A percentile compares a stretch with the other conserved stretches of the same genome.
Evolutionary conservation across 164 flowering plant genomes (phyloP).

Genomic region (Paratinospora sagittata): DNA sequence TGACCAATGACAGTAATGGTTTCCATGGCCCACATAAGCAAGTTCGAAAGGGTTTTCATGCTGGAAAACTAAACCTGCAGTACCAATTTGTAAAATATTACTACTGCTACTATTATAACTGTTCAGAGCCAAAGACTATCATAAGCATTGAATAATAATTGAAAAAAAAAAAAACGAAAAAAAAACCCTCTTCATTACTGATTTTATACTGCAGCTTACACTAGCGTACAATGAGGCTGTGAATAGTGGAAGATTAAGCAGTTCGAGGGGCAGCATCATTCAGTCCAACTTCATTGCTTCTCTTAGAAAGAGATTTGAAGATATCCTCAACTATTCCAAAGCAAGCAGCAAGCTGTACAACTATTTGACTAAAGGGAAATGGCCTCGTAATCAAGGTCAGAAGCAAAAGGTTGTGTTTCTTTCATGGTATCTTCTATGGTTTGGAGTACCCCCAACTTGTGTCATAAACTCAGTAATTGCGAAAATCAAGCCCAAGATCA

Average conservation of each 20-base stretch:
- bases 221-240: slow-evolving; percentile 71
- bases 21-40: too few species aligned
- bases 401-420: slow-evolving; percentile 27
- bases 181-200: not conserved
- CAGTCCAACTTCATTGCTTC: slow-evolving; percentile 73
- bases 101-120: not conserved
- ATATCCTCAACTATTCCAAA: slow-evolving; percentile 37
- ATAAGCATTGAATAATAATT: too few species aligned
- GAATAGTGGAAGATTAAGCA: slow-evolving; percentile 47
- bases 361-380: slow-evolving; percentile 49
- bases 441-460: slow-evolving; percentile 47
- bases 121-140: not conserved
- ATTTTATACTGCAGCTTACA: slow-evolving; percentile 55
- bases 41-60: too few species aligned
- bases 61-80: too few species aligned
- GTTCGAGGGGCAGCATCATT: slow-evolving; percentile 53
- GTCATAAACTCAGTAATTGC: slow-evolving; percentile 40
- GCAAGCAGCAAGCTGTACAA: slow-evolving; percentile 28
- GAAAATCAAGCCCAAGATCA: slow-evolving; percentile 36
- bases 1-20: not conserved
- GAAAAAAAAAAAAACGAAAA: too few species aligned
- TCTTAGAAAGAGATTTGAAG: slow-evolving; percentile 65
- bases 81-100: too few species aligned
- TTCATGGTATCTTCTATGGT: slow-evolving; percentile 89
- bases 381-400: slow-evolving; percentile 40